Percentiles rank a stretch among this genome's conserved stretches.
phyloP scores from a whole-genome alignment of 148 eudicot genomes.

The Camellia granthamiana region DNA sequence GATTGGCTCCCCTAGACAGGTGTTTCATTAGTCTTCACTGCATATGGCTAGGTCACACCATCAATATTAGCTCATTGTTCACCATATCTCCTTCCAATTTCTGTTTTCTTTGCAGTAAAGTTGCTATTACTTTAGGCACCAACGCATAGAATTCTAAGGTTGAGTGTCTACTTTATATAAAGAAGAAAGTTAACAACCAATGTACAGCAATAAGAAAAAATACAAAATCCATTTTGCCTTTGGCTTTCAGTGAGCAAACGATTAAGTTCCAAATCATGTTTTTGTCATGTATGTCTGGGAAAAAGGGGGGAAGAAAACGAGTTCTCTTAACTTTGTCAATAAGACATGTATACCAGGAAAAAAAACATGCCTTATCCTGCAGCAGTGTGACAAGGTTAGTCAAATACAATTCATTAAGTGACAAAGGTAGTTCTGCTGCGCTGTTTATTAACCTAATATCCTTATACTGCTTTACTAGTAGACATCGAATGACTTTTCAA shows the following conservation, averaged over 20 bases:
- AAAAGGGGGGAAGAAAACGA: background rate
- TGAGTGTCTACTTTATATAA: background rate
- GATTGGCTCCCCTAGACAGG: no score
- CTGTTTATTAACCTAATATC: background rate
- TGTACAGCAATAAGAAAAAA: no score
- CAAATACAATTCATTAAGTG: background rate
- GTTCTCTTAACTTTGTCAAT: background rate
- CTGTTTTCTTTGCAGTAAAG: conserved; percentile 3
- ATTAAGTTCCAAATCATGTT: background rate
- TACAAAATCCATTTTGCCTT: background rate
- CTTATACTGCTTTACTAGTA: background rate
- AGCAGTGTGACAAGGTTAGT: background rate
- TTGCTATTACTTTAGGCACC: background rate
- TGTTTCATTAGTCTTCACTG: no score
- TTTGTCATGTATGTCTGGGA: background rate
- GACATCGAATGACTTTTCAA: background rate
- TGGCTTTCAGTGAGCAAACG: conserved; percentile 2
- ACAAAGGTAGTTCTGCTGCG: conserved; percentile 3
- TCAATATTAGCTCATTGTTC: background rate
- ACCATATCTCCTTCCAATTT: background rate
- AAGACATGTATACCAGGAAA: background rate
- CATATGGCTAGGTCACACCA: no score
- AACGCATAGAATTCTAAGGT: background rate
- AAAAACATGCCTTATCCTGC: background rate
- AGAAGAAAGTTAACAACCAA: no score